A percentile compares a stretch with the other conserved stretches of the same genome.
phyloP scores from a whole-genome alignment of 2,329 filamentous ascomycete species.

The Aspergillus quadricinctus region DNA sequence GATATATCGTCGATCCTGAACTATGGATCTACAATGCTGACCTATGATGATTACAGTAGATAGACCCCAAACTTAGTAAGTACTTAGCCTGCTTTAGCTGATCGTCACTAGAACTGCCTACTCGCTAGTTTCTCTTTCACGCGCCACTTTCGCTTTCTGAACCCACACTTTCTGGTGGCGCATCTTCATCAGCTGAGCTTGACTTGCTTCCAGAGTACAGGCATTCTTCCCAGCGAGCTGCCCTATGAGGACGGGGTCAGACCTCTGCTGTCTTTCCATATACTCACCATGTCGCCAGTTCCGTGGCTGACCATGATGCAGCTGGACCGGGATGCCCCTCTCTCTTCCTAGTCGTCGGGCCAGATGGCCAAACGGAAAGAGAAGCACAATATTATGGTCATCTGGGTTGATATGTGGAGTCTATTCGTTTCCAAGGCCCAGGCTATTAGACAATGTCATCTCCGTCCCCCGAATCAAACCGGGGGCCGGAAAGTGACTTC shows the following conservation, averaged over 20 bases:
- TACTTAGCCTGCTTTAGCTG: background rate
- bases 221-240: constrained; percentile 12
- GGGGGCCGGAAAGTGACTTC: constrained; percentile 2
- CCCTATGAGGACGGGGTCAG: constrained; percentile 11
- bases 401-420: background rate
- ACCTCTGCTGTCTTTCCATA: constrained; percentile 4
- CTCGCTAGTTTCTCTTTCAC: constrained; percentile 14
- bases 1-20: background rate
- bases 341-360: background rate
- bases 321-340: constrained; percentile 16
- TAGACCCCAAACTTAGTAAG: background rate
- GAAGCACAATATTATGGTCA: background rate
- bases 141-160: constrained; percentile 8
- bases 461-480: constrained; percentile 3
- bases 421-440: constrained; percentile 12
- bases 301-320: constrained; percentile 21
- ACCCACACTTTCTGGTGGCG: constrained; percentile 17
- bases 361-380: background rate
- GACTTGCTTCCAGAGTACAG: constrained; percentile 10
- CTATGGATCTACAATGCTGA: background rate
- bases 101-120: constrained; percentile 10
- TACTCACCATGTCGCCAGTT: constrained; percentile 13
- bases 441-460: constrained; percentile 10
- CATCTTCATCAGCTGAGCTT: constrained; percentile 20
- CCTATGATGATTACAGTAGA: background rate